Base-by-base conservation (phyloP, 164 flowering plant genomes). In the Tetrastigma voinierianum region DNA sequence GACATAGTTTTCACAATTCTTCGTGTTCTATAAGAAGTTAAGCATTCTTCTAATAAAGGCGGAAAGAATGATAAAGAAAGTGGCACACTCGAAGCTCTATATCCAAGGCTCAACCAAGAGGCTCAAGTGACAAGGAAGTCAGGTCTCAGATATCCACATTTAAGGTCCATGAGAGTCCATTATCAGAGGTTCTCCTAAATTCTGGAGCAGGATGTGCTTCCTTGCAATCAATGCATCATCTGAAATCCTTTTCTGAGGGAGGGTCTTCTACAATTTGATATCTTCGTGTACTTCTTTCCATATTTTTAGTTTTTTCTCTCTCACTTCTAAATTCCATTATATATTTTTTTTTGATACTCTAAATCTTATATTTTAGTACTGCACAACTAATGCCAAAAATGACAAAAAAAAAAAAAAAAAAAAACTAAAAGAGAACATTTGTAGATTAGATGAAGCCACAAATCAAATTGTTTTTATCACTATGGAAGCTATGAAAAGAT, bases 41-140 rank as follows among this genome's bases (percentile, higher is more conserved):
- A 89, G 90, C 70, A 81, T 85, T 66, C 95, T 5, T 63, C 73
- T 1, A 89, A 87, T 4, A 71, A 78, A 87, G 74, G 83, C 85
- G 25, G 83, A 81, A 64, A 72, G 62, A 40, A 75, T 86, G 40
- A 15, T 44, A 11, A 70, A 86, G 82, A 62, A 15, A 65, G 47
- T 1, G 24, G 15, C 9, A 17, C 20, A 7, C 2, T 49, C 46
- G 9, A 24, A 68, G 4, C 13, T 60, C 65, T 18, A 16, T 45
- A 10, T 64, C 78, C 1, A 19, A 70, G 0, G 71, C 82, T 78
- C 85, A 1, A 70, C 72, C 8, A 81, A 40, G 51, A 62, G 44
- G 46, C 24, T 84, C 0, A 76, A n/a, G 71, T 32, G 88, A 86
- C 4, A 59, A 46, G 20, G 89, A 90, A 70, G 56, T 88, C 32